Percentiles rank a stretch among this genome's conserved stretches.
Evolutionary conservation across 805 yeast genomes (phyloP).

Genomic region (Candida dajiaensis): DNA sequence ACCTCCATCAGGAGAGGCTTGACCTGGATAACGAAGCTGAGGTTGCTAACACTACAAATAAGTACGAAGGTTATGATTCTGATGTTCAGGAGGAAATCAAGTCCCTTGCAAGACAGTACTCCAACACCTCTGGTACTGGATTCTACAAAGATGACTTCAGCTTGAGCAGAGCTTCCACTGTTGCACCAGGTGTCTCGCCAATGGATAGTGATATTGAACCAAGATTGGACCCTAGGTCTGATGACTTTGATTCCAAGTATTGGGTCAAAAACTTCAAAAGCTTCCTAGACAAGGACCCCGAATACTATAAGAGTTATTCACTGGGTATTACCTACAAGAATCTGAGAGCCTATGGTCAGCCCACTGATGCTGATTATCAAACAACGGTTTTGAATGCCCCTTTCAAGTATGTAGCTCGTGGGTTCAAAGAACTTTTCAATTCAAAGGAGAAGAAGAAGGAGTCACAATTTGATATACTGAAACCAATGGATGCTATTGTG

Average conservation of each 20-base stretch:
- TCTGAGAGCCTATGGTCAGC: conserved; percentile 56
- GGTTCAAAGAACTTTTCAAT: conserved; percentile 12
- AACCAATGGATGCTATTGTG: conserved; percentile 49
- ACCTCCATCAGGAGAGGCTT: not conserved
- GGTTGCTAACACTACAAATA: not conserved
- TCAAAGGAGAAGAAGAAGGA: conserved; percentile 19
- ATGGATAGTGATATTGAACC: conserved; percentile 31
- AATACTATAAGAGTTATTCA: conserved; percentile 49
- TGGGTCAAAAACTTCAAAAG: conserved; percentile 61
- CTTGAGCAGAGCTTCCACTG: conserved; percentile 17
- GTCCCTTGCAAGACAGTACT: conserved; percentile 4
- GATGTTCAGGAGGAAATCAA: conserved; percentile 2
- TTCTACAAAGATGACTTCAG: not conserved
- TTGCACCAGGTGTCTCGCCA: conserved; percentile 36
- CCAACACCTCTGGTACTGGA: not conserved
- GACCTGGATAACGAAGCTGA: not conserved
- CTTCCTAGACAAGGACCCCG: conserved; percentile 49
- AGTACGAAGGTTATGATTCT: conserved; percentile 3
- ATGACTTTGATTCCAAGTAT: conserved; percentile 46
- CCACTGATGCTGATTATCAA: conserved; percentile 60
- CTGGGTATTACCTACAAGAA: conserved; percentile 55
- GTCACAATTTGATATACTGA: conserved; percentile 38
- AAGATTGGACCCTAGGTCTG: conserved; percentile 51
- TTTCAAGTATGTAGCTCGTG: conserved; percentile 16
- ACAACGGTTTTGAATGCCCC: conserved; percentile 46